A percentile compares a stretch with the other conserved stretches of the same genome.
These are phyloP conservation scores for Trichophyton rubrum DNA, from an alignment of 2,329 filamentous ascomycete genomes.

Conservation along the genomic window DNA sequence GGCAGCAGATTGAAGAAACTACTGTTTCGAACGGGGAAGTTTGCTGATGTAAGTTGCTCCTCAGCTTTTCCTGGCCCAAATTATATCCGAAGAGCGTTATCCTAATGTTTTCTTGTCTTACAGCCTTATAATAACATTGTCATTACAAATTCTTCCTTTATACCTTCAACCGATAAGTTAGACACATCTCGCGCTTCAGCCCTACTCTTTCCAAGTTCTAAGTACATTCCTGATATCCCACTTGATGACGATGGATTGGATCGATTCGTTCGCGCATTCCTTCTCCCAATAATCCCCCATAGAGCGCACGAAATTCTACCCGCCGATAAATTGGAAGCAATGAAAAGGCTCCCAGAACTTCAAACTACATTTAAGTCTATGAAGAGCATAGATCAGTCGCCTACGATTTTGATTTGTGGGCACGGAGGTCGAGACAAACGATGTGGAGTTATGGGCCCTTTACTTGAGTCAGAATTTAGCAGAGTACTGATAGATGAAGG, in stretches of 20 bases:
- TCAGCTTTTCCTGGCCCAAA: not conserved
- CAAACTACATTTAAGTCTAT: slow-evolving; percentile 45
- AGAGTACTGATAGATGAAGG: slow-evolving; percentile 22
- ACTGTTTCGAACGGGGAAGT: slow-evolving; percentile 53
- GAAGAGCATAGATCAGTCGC: slow-evolving; percentile 47
- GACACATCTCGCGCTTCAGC: slow-evolving; percentile 39
- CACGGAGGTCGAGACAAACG: slow-evolving; percentile 70
- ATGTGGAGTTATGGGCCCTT: slow-evolving; percentile 68
- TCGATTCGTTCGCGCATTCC: slow-evolving; percentile 34
- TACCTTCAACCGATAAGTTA: slow-evolving; percentile 33
- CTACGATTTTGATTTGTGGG: slow-evolving; percentile 66
- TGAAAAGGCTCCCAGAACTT: slow-evolving; percentile 40
- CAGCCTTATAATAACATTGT: slow-evolving; percentile 77
- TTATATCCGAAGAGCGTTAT: not conserved
- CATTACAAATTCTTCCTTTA: slow-evolving; percentile 63
- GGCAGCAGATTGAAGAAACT: slow-evolving; percentile 57
- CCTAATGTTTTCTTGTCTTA: slow-evolving; percentile 5
- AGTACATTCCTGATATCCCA: slow-evolving; percentile 61
- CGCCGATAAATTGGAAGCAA: slow-evolving; percentile 17
- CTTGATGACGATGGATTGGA: slow-evolving; percentile 44
- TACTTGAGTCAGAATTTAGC: slow-evolving; percentile 60
- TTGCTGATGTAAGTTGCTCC: slow-evolving; percentile 47
- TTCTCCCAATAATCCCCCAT: slow-evolving; percentile 27
- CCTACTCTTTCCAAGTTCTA: slow-evolving; percentile 72
- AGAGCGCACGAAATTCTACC: slow-evolving; percentile 24